Conservation (phyloP, 345 rosid genomes). For the Rhodamnia argentea region DNA sequence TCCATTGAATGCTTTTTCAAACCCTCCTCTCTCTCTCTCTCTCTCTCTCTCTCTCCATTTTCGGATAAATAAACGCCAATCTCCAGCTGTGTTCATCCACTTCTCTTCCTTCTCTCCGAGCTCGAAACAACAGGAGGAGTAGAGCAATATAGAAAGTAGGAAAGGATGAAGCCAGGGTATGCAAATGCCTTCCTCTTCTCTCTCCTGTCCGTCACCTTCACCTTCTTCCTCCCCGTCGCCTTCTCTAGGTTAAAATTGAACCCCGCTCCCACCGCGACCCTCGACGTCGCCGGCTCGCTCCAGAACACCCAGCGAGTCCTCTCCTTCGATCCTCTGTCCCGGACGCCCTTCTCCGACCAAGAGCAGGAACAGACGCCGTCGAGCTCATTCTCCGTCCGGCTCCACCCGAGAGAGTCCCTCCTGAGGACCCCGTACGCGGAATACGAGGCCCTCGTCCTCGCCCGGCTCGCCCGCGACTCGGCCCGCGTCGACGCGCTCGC, state of each 20-base stretch:
- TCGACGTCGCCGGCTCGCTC: conserved; percentile 6
- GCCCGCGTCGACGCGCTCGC: conserved; percentile 45
- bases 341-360: neutral
- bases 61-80: neutral
- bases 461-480: conserved; percentile 74
- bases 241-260: neutral
- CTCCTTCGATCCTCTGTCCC: conserved; percentile 2
- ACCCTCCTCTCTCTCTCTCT: neutral
- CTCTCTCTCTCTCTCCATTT: neutral
- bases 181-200: neutral
- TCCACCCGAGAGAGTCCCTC: conserved; percentile 57
- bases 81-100: neutral
- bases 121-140: neutral
- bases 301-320: conserved; percentile 2
- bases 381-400: conserved; percentile 28
- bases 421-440: conserved; percentile 31
- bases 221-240: neutral
- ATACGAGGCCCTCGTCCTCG: conserved; percentile 41
- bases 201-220: neutral
- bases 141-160: neutral
- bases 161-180: neutral
- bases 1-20: neutral
- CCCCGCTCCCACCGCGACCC: neutral
- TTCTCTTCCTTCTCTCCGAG: neutral
- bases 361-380: conserved; percentile 7